Conservation (phyloP, 2,329 filamentous ascomycete species). For the Remersonia thermophila region DNA sequence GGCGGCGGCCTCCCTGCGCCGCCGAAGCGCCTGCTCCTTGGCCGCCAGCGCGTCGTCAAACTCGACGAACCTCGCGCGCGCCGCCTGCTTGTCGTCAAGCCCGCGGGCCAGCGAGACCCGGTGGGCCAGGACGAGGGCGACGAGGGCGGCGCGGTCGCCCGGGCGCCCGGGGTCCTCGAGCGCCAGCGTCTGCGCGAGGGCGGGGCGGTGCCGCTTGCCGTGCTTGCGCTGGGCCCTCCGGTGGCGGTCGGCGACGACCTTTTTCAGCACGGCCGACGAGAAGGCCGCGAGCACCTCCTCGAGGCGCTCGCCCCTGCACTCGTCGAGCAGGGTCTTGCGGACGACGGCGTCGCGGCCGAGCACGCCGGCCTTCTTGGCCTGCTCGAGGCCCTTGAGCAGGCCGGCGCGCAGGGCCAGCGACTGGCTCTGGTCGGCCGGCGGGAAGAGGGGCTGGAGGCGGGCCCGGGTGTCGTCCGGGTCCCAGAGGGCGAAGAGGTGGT, state of each 20-base stretch:
- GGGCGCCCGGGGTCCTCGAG: constrained; percentile 47
- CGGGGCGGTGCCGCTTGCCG: no score
- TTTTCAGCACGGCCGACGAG: constrained; percentile 71
- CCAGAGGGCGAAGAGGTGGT: constrained; percentile 74
- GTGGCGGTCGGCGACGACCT: constrained; percentile 35
- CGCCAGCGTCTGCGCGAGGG: constrained; percentile 42
- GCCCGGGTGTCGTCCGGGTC: constrained; percentile 63
- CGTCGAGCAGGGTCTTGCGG: constrained; percentile 91
- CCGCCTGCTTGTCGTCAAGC: constrained; percentile 47
- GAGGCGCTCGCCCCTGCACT: constrained; percentile 84
- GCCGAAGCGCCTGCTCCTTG: constrained; percentile 47
- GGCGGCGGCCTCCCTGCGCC: constrained; percentile 36
- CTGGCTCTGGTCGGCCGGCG: constrained; percentile 78
- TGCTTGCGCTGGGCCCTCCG: constrained; percentile 14
- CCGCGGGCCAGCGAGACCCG: constrained; percentile 50
- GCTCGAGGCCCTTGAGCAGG: constrained; percentile 67
- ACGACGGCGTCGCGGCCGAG: constrained; percentile 69
- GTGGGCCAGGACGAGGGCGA: constrained; percentile 61
- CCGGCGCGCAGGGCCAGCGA: constrained; percentile 81
- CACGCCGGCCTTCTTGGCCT: constrained; percentile 75
- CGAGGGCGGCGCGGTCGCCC: constrained; percentile 41
- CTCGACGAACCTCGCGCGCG: constrained; percentile 45
- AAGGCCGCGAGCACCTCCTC: constrained; percentile 78
- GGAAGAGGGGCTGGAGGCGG: constrained; percentile 86
- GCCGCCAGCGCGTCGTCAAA: constrained; percentile 52